A percentile compares a stretch with the other conserved stretches of the same genome.
Evolutionary conservation across 495 filamentous ascomycete genomes (phyloP).

Genomic region (Penicillium mononematosum): DNA sequence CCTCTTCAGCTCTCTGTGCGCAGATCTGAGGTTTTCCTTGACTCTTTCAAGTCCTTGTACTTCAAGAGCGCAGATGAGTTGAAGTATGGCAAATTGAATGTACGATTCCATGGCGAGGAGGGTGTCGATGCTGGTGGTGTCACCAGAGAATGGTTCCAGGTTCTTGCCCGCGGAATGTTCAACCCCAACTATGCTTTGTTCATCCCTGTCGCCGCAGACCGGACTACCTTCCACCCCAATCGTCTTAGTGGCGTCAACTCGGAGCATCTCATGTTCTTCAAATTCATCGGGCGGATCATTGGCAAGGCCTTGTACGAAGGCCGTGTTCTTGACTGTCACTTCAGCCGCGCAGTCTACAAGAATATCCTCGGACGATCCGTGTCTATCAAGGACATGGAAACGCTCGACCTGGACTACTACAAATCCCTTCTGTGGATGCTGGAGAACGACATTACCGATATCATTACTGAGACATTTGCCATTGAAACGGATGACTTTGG

Average conservation of each 20-base stretch:
- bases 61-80: conserved; percentile 94
- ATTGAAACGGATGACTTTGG: conserved; percentile 92
- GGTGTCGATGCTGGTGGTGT: conserved; percentile 98
- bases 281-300: conserved; percentile 98
- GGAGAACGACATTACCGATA: conserved; percentile 97
- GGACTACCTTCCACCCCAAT: conserved; percentile 98
- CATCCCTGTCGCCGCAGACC: conserved; percentile 93
- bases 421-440: conserved; percentile 99
- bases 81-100: conserved; percentile 97
- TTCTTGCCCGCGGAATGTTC: conserved; percentile 97
- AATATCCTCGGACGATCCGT: conserved; percentile 90
- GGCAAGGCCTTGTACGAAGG: conserved; percentile 98
- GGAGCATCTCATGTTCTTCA: conserved; percentile 98
- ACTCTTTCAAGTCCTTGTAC: conserved; percentile 94
- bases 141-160: conserved; percentile 99
- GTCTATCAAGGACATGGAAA: conserved; percentile 99
- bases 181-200: conserved; percentile 97
- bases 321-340: conserved; percentile 96
- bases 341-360: conserved; percentile 98
- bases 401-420: conserved; percentile 96
- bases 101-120: conserved; percentile 96
- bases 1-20: conserved; percentile 86
- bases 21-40: conserved; percentile 94
- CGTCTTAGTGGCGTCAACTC: conserved; percentile 88
- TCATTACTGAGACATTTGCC: conserved; percentile 96